Evolutionary conservation across 2,329 filamentous ascomycete species (phyloP).

Genomic region (Apiospora malaysiana): DNA sequence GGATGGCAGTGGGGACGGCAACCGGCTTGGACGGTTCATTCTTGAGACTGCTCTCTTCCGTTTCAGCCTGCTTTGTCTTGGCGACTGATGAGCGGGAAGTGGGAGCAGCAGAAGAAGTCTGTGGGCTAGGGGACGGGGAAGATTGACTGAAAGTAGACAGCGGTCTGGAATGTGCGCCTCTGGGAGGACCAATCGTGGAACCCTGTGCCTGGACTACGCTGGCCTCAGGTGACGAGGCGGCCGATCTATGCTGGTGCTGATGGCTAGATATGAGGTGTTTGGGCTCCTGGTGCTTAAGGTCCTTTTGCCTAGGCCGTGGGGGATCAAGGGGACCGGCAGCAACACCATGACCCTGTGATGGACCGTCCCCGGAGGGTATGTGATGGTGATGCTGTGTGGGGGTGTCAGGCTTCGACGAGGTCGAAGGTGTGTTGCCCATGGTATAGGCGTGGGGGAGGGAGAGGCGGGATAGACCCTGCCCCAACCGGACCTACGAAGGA

Average conservation of each 20-base stretch:
- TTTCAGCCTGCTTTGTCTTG: conserved; percentile 43
- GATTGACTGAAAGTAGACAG: conserved; percentile 50
- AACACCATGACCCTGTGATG: conserved; percentile 24
- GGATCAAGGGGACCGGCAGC: conserved; percentile 37
- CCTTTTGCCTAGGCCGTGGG: conserved; percentile 45
- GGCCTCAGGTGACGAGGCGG: conserved; percentile 63
- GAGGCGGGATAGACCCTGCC: conserved; percentile 21
- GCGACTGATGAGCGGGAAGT: conserved; percentile 32
- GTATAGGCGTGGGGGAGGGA: conserved; percentile 13
- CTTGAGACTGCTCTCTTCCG: conserved; percentile 31
- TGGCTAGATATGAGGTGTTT: conserved; percentile 63
- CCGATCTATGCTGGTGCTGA: conserved; percentile 53
- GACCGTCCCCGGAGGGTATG: conserved; percentile 35
- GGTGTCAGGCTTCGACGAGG: conserved; percentile 42
- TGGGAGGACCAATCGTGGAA: conserved; percentile 53
- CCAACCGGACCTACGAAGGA: conserved; percentile 2
- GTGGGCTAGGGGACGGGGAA: conserved; percentile 44
- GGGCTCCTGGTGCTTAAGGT: conserved; percentile 57
- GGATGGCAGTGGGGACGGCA: conserved; percentile 54
- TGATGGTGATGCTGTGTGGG: conserved; percentile 36
- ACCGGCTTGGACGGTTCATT: conserved; percentile 61
- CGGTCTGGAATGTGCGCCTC: conserved; percentile 55
- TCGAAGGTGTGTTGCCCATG: conserved; percentile 43
- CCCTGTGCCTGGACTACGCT: conserved; percentile 66
- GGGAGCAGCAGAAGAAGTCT: conserved; percentile 39